Evolutionary conservation across 2,329 filamentous ascomycete genomes (phyloP), one percentile per base, ranked within the genome.

Genomic region (Penicillium sclerotigenum): DNA sequence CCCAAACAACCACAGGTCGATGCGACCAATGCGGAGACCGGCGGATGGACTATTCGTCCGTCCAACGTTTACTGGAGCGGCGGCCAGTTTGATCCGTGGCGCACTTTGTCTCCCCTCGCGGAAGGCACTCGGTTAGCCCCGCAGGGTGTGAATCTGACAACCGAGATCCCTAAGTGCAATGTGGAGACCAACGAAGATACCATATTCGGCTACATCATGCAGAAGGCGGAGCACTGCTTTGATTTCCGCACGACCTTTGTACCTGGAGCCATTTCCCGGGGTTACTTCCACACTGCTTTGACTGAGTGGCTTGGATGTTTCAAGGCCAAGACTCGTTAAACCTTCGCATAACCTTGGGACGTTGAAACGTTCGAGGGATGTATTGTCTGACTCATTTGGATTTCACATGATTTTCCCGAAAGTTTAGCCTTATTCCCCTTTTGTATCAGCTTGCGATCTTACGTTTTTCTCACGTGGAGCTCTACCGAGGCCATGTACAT

Each of bases 21-120:
- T 4, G 62, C 61, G 13, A 73, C 73, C 8, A 83, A 83, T 63
- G 52, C 57, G 5, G 52, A 74, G 51, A 79, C 77, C 34, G 79
- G 80, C 24, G 81, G 81, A 50, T 83, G 80, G 80, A 62, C 65
- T 38, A 78, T 81, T 52, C 77, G 79, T 1, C 80, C 80, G 11
- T 79, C 78, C 10, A 81, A 82, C 56, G 72, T 75, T 1, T 82
- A 78, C 70, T 82, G 78, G 72, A 77, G 71, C 46, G 76, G 72
- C 24, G 79, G 80, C 5, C 74, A 82, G 52, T 81, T 76, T 59
- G 80, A 83, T 54, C 80, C 80, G 4, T 83, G 80, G 81, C 71
- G 77, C 20, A 75, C 78, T 0, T 66, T 81, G 3, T 77, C 75
- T 0, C 72, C 76, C 0, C 69, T 81, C 0, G 77, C 75, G 2